These are phyloP conservation scores for Flaveria floridana DNA, from an alignment of 140 eudicot genomes.

Conservation along the genomic window DNA sequence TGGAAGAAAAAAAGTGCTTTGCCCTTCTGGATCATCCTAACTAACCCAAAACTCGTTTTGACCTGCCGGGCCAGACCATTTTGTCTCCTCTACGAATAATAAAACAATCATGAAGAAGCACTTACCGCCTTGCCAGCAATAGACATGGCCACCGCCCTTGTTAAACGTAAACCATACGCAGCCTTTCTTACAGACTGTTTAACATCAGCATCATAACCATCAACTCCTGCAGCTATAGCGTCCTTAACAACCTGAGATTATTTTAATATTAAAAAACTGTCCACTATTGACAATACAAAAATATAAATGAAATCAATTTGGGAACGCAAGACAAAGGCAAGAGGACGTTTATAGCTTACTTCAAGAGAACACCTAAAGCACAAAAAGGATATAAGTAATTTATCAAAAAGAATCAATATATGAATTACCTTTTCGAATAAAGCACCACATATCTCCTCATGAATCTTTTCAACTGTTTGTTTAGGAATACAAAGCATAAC, in stretches of 20 bases:
- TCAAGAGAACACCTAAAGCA: constrained; percentile 8
- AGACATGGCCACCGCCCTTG: constrained; percentile 85
- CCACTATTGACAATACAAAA: neutral
- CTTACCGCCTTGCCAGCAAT: constrained; percentile 96
- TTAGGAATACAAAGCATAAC: constrained; percentile 88
- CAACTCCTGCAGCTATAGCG: constrained; percentile 83
- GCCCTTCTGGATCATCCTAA: neutral
- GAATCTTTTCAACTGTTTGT: constrained; percentile 79
- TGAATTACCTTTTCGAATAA: constrained; percentile 78
- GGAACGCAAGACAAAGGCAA: neutral
- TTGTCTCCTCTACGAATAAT: neutral
- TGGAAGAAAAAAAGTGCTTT: neutral
- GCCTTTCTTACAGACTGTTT: constrained; percentile 82
- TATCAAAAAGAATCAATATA: neutral
- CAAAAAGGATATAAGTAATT: neutral
- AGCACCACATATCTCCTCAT: constrained; percentile 84
- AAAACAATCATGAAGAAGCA: constrained; percentile 19
- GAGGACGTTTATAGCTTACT: neutral
- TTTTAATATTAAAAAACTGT: neutral
- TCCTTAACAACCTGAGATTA: constrained; percentile 74
- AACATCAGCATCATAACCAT: constrained; percentile 73
- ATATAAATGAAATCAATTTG: neutral
- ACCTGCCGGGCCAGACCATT: neutral
- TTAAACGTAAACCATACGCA: constrained; percentile 93
- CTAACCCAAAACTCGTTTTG: neutral